A percentile compares a stretch with the other conserved stretches of the same genome.
These are phyloP conservation scores for Bromus sterilis DNA, from an alignment of 176 grass and related monocot species.

Conservation along the genomic window DNA sequence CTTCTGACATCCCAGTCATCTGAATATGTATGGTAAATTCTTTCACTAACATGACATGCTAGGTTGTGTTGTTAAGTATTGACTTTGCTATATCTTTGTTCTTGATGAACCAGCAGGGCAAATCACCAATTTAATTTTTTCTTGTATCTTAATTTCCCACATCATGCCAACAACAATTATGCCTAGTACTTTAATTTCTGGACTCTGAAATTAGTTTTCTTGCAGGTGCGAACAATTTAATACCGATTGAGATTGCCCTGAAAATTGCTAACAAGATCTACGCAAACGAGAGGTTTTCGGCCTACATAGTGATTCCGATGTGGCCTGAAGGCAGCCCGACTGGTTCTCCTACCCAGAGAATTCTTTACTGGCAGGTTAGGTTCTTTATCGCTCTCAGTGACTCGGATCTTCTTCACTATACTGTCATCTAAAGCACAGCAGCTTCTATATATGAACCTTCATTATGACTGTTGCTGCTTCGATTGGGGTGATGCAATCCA, in stretches of 20 bases:
- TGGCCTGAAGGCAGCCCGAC: constrained; percentile 76
- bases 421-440: not conserved
- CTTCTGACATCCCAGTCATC: not conserved
- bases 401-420: not conserved
- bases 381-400: not conserved
- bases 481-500: not conserved
- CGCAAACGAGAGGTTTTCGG: constrained; percentile 57
- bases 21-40: not conserved
- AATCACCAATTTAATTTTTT: not conserved
- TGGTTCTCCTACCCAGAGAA: constrained; percentile 54
- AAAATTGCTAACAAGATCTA: constrained; percentile 78
- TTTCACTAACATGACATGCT: not conserved
- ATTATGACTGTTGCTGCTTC: not conserved
- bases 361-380: constrained; percentile 77
- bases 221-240: constrained; percentile 66
- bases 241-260: constrained; percentile 74
- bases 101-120: not conserved
- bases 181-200: not conserved
- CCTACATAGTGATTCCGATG: constrained; percentile 74
- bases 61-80: not conserved
- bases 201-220: not conserved
- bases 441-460: not conserved
- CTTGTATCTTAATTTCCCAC: not conserved
- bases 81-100: not conserved
- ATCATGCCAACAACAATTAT: not conserved